Conservation (phyloP, 2,329 filamentous ascomycete species). For the Curvularia verruculosa region DNA sequence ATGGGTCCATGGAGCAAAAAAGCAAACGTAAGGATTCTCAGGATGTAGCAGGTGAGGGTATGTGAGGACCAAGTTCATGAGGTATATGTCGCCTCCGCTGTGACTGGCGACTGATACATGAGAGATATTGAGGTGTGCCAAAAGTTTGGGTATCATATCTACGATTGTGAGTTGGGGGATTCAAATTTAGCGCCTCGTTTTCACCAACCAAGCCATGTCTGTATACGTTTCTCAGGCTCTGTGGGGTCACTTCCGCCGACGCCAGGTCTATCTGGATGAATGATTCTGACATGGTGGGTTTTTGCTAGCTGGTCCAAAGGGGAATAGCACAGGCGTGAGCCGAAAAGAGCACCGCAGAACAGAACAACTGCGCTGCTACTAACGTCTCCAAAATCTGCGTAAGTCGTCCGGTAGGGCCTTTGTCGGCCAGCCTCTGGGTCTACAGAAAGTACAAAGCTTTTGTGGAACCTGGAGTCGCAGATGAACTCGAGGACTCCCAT, state of each 20-base stretch:
- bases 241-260: conserved; percentile 38
- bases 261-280: conserved; percentile 40
- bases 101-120: conserved; percentile 42
- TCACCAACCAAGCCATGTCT: conserved; percentile 36
- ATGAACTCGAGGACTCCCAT: conserved; percentile 38
- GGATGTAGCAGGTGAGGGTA: conserved; percentile 38
- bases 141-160: conserved; percentile 41
- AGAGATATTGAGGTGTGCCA: conserved; percentile 36
- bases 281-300: conserved; percentile 34
- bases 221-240: conserved; percentile 30
- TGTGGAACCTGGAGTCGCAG: conserved; percentile 39
- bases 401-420: conserved; percentile 34
- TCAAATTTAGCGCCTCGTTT: not conserved
- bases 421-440: conserved; percentile 25
- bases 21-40: conserved; percentile 33
- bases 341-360: conserved; percentile 40
- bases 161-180: conserved; percentile 3
- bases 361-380: conserved; percentile 38
- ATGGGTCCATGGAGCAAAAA: conserved; percentile 45
- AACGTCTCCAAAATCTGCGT: conserved; percentile 38
- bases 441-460: conserved; percentile 30
- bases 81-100: conserved; percentile 41
- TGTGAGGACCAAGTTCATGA: conserved; percentile 36
- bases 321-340: conserved; percentile 31
- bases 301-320: conserved; percentile 39